Percentiles rank a stretch among this genome's conserved stretches.
These are phyloP conservation scores for Microbotryum violaceum DNA, from an alignment of 1,284 basidiomycete species.

Conservation along the genomic window DNA sequence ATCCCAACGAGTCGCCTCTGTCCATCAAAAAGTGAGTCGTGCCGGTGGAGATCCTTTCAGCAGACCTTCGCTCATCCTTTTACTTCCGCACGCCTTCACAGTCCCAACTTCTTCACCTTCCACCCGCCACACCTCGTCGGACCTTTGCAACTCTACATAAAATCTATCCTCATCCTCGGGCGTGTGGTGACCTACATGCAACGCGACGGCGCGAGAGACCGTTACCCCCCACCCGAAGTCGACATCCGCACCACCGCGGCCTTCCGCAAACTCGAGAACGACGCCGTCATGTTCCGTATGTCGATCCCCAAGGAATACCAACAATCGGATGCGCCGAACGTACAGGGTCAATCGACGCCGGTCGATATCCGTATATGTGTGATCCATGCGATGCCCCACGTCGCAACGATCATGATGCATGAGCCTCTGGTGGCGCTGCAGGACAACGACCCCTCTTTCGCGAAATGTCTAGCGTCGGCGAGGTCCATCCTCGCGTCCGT, in stretches of 20 bases:
- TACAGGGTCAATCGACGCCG: not conserved
- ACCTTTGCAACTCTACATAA: constrained; percentile 29
- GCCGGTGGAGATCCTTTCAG: no score
- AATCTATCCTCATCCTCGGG: constrained; percentile 30
- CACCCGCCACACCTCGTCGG: constrained; percentile 27
- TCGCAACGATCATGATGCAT: constrained; percentile 30
- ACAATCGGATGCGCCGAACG: not conserved
- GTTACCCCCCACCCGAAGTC: not conserved
- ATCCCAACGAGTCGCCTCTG: no score
- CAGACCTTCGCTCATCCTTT: no score
- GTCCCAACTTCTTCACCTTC: constrained; percentile 17
- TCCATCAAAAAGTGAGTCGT: no score
- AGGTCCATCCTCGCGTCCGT: constrained; percentile 28
- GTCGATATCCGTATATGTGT: constrained; percentile 17
- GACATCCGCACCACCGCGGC: constrained; percentile 23
- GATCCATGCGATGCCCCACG: constrained; percentile 26
- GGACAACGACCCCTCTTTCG: constrained; percentile 20
- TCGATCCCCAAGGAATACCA: constrained; percentile 32
- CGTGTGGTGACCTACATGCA: constrained; percentile 27
- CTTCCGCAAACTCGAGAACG: constrained; percentile 31
- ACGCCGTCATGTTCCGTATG: constrained; percentile 29
- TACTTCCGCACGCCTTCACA: not conserved
- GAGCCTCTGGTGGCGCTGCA: constrained; percentile 28
- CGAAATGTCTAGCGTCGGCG: constrained; percentile 22
- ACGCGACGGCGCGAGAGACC: constrained; percentile 2